These are phyloP conservation scores for Pilaira anomala DNA, from an alignment of 192 early-diverging fungal genomes.

Conservation along the genomic window DNA sequence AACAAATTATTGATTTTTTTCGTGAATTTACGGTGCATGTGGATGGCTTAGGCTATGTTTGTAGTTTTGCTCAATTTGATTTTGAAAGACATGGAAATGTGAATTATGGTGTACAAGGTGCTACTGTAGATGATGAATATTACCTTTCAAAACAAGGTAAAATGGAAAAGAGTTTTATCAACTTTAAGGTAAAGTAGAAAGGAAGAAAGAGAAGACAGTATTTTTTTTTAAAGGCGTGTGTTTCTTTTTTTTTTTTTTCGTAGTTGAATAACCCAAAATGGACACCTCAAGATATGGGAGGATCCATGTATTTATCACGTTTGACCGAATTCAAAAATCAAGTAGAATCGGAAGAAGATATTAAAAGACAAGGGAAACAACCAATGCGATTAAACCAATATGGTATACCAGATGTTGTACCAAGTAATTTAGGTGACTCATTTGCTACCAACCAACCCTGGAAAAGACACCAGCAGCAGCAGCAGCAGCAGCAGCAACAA, in stretches of 20 bases:
- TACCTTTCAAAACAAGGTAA: slow-evolving; percentile 85
- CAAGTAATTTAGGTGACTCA: slow-evolving; percentile 27
- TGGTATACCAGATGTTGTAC: slow-evolving; percentile 22
- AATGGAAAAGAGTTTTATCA: slow-evolving; percentile 97
- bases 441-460: slow-evolving; percentile 13
- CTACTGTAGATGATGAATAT: slow-evolving; percentile 50
- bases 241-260: too few relatives aligned
- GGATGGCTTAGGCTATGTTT: slow-evolving; percentile 89
- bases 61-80: slow-evolving; percentile 96
- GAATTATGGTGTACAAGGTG: slow-evolving; percentile 75
- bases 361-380: slow-evolving; percentile 11
- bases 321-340: slow-evolving; percentile 47
- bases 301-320: slow-evolving; percentile 74
- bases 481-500: slow-evolving; percentile 20
- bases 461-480: slow-evolving; percentile 13
- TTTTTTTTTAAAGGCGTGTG: background rate
- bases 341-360: slow-evolving; percentile 11
- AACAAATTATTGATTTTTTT: slow-evolving; percentile 89
- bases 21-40: slow-evolving; percentile 92
- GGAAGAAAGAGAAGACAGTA: background rate
- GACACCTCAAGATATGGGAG: slow-evolving; percentile 79
- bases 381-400: slow-evolving; percentile 11
- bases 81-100: slow-evolving; percentile 88
- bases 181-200: slow-evolving; percentile 72
- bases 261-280: slow-evolving; percentile 95